These are phyloP conservation scores for Termitomyces sp. DNA, from an alignment of 768 basidiomycete species.

Conservation along the genomic window DNA sequence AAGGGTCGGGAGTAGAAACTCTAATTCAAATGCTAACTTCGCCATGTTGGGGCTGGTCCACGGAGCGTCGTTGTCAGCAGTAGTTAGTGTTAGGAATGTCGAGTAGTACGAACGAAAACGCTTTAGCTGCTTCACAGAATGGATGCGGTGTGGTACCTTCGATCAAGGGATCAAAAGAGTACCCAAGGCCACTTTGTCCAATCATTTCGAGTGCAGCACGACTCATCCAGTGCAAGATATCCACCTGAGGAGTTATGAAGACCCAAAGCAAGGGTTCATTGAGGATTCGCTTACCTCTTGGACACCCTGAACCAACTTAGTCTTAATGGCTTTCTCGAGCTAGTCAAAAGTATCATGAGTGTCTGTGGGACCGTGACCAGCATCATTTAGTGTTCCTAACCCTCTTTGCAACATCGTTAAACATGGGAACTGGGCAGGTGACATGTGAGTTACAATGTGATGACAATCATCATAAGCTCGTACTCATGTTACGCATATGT, in stretches of 20 bases:
- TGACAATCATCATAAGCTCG: background rate
- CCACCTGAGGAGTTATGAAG: no score
- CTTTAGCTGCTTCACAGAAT: slow-evolving; percentile 3
- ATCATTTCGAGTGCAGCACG: no score
- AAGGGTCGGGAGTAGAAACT: background rate
- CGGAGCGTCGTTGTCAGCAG: background rate
- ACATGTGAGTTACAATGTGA: background rate
- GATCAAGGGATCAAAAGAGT: no score
- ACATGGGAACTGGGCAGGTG: no score
- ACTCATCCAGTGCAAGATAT: no score
- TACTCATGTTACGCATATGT: slow-evolving; percentile 12
- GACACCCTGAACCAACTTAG: background rate
- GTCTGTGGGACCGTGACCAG: background rate
- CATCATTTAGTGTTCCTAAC: background rate
- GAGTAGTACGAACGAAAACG: slow-evolving; percentile 2
- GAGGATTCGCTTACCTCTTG: slow-evolving; percentile 3
- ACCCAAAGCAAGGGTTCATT: no score
- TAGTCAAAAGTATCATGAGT: background rate
- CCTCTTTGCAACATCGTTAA: slow-evolving; percentile 12
- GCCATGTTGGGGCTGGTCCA: background rate
- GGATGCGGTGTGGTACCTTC: no score
- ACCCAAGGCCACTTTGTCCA: no score
- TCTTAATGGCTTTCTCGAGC: slow-evolving; percentile 3
- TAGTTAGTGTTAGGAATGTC: background rate
- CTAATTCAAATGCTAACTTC: background rate